Evolutionary conservation across 2,329 filamentous ascomycete genomes (phyloP).

Genomic region (Alternaria triticimaculans): DNA sequence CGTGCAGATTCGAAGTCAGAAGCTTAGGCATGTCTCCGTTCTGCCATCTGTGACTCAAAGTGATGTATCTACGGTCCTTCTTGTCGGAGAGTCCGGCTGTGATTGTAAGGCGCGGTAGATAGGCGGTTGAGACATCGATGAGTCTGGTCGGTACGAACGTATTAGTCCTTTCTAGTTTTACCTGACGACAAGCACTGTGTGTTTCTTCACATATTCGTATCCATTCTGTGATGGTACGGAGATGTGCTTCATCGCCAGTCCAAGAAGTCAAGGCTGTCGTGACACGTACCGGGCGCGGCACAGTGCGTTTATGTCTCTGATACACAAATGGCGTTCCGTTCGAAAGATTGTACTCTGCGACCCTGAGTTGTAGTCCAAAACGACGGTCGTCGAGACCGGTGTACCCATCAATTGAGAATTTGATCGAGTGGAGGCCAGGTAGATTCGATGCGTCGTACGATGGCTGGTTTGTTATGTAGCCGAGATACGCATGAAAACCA

Average conservation of each 20-base stretch:
- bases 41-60: neutral
- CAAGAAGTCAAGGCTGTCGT: neutral
- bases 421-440: too few relatives aligned
- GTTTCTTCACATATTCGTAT: neutral
- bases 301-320: accelerated
- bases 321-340: neutral
- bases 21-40: neutral
- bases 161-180: accelerated
- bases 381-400: too few relatives aligned
- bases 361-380: too few relatives aligned
- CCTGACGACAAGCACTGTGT: neutral
- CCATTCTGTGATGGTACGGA: neutral
- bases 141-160: neutral
- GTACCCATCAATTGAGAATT: too few relatives aligned
- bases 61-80: neutral
- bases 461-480: accelerated
- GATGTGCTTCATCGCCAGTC: neutral
- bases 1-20: neutral
- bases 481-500: accelerated
- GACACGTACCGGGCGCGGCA: neutral
- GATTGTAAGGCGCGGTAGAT: neutral
- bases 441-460: too few relatives aligned
- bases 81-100: neutral
- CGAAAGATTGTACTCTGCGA: neutral
- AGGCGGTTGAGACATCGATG: neutral